Evolutionary conservation across 2,329 filamentous ascomycete genomes (phyloP).

Genomic region (Botrytis elliptica): DNA sequence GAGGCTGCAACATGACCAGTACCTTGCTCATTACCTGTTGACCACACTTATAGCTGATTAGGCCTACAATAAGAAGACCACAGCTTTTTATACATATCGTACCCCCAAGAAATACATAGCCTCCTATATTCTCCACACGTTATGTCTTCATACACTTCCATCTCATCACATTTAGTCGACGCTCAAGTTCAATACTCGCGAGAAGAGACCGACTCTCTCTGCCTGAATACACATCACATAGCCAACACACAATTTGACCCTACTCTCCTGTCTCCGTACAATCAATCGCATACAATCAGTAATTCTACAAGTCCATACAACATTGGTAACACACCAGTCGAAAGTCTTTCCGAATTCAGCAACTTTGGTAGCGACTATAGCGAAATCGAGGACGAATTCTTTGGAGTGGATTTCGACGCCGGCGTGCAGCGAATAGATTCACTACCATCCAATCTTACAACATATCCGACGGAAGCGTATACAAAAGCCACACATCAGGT

Average conservation of each 20-base stretch:
- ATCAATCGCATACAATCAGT: constrained; percentile 34
- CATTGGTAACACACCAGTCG: constrained; percentile 33
- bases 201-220: constrained; percentile 31
- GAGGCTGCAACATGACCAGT: constrained; percentile 36
- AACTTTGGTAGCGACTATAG: constrained; percentile 37
- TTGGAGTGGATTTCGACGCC: constrained; percentile 39
- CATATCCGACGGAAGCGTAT: constrained; percentile 26
- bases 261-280: constrained; percentile 34
- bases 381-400: constrained; percentile 38
- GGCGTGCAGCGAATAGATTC: constrained; percentile 34
- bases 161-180: constrained; percentile 29
- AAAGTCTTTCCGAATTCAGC: constrained; percentile 36
- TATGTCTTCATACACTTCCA: constrained; percentile 38
- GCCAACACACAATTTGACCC: constrained; percentile 28
- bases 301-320: constrained; percentile 37
- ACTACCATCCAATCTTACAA: constrained; percentile 20
- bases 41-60: constrained; percentile 28
- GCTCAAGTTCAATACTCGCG: constrained; percentile 30
- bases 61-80: constrained; percentile 24
- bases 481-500: constrained; percentile 27
- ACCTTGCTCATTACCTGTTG: constrained; percentile 30
- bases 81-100: constrained; percentile 27
- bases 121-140: constrained; percentile 32
- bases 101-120: constrained; percentile 33
- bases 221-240: constrained; percentile 30